Evolutionary conservation across 2,329 filamentous ascomycete species (phyloP).

Genomic region (Fusarium sp.): DNA sequence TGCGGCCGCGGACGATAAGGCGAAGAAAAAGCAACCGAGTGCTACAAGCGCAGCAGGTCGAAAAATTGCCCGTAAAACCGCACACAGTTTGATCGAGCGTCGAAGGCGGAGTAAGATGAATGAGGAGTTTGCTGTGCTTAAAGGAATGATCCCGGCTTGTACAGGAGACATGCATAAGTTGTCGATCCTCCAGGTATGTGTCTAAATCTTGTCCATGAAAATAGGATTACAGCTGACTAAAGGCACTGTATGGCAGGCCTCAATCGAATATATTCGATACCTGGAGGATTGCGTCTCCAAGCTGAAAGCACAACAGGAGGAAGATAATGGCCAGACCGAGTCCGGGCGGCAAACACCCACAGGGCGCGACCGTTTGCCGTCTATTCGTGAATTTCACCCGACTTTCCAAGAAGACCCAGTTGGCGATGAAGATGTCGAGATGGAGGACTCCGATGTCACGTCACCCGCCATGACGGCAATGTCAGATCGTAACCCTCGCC

Average conservation of each 20-base stretch:
- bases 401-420: constrained; percentile 54
- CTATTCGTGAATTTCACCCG: constrained; percentile 53
- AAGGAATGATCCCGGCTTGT: constrained; percentile 95
- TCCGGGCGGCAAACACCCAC: constrained; percentile 44
- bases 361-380: constrained; percentile 46
- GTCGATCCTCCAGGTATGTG: constrained; percentile 86
- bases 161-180: constrained; percentile 98
- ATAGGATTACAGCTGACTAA: constrained; percentile 13
- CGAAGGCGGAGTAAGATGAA: constrained; percentile 97
- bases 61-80: constrained; percentile 95
- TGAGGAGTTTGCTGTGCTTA: constrained; percentile 93
- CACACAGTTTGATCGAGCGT: constrained; percentile 93
- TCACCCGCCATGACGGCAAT: constrained; percentile 59
- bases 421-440: constrained; percentile 65
- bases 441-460: constrained; percentile 63
- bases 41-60: constrained; percentile 86
- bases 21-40: constrained; percentile 81
- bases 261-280: constrained; percentile 96
- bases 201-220: not conserved
- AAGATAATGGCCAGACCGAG: constrained; percentile 44
- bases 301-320: constrained; percentile 71
- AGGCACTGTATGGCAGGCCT: constrained; percentile 68
- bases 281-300: constrained; percentile 87
- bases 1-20: constrained; percentile 38
- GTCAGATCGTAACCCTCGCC: constrained; percentile 48